Conservation (phyloP, 345 rosid genomes). For the Orychophragmus violaceus region DNA sequence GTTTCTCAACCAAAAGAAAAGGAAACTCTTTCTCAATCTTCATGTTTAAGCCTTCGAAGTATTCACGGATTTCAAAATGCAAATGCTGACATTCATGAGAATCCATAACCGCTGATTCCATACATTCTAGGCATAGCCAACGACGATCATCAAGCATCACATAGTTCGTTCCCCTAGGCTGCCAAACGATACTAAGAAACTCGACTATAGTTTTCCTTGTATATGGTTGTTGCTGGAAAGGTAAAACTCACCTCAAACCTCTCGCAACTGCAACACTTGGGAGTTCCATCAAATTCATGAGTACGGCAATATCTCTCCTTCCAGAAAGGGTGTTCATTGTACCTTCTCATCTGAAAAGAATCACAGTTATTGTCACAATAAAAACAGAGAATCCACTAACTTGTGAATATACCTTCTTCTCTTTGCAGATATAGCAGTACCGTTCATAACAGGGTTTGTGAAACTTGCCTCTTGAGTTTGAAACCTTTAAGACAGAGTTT, state of each 20-base stretch:
- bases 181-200: neutral
- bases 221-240: too few species aligned
- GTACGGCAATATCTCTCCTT: constrained; percentile 62
- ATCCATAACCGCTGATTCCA: constrained; percentile 85
- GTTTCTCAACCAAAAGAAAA: constrained; percentile 54
- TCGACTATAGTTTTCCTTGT: neutral
- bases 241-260: constrained; percentile 16
- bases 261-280: constrained; percentile 45
- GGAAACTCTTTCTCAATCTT: constrained; percentile 25
- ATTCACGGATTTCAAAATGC: constrained; percentile 82
- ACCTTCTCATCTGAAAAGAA: too few species aligned
- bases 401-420: neutral
- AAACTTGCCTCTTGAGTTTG: constrained; percentile 27
- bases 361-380: too few species aligned
- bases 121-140: constrained; percentile 69
- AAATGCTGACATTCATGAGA: constrained; percentile 69
- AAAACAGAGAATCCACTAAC: neutral
- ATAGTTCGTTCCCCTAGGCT: constrained; percentile 48
- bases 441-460: constrained; percentile 22
- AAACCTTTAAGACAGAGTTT: too few species aligned
- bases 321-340: constrained; percentile 41
- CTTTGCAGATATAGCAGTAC: constrained; percentile 29
- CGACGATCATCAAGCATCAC: constrained; percentile 61
- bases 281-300: constrained; percentile 69
- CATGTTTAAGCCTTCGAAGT: constrained; percentile 83